Conservation (phyloP, 208 protist genomes). For the Leishmania arabica region DNA sequence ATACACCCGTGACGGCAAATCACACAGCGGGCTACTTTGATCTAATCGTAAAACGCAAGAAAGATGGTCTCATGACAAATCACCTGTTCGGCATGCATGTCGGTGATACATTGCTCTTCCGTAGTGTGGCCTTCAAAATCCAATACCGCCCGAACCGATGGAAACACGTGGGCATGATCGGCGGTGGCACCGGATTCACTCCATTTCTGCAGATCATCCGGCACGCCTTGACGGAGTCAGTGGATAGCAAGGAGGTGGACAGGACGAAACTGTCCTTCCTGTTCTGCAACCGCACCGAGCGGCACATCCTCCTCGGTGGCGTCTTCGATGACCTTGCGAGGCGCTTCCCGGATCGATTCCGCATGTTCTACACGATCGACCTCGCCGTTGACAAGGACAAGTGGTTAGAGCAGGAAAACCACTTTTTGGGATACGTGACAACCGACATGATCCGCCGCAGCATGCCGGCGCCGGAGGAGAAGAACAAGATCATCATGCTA, state of each 20-base stretch:
- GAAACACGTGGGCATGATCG: conserved; percentile 92
- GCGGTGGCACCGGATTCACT: conserved; percentile 94
- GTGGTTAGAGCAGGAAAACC: conserved; percentile 69
- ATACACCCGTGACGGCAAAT: conserved; percentile 90
- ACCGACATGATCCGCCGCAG: conserved; percentile 71
- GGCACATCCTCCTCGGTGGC: conserved; percentile 90
- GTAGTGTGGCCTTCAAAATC: conserved; percentile 82
- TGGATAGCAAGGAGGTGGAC: conserved; percentile 73
- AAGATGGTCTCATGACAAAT: conserved; percentile 78
- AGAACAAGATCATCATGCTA: conserved; percentile 88
- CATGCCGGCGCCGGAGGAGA: conserved; percentile 81
- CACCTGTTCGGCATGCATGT: conserved; percentile 90
- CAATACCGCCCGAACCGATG: conserved; percentile 87
- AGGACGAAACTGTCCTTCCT: conserved; percentile 90
- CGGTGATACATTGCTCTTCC: conserved; percentile 85
- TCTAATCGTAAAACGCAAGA: conserved; percentile 87
- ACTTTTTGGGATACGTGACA: conserved; percentile 78
- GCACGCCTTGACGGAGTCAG: conserved; percentile 64
- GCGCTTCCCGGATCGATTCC: conserved; percentile 72
- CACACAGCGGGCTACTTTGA: conserved; percentile 90
- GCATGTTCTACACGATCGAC: conserved; percentile 93
- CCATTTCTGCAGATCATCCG: conserved; percentile 94
- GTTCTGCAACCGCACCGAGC: conserved; percentile 93
- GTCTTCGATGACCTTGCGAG: conserved; percentile 86
- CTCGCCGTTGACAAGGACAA: conserved; percentile 64